Base-by-base conservation (phyloP, 2,329 filamentous ascomycete species). In the Trichoderma sp. region DNA sequence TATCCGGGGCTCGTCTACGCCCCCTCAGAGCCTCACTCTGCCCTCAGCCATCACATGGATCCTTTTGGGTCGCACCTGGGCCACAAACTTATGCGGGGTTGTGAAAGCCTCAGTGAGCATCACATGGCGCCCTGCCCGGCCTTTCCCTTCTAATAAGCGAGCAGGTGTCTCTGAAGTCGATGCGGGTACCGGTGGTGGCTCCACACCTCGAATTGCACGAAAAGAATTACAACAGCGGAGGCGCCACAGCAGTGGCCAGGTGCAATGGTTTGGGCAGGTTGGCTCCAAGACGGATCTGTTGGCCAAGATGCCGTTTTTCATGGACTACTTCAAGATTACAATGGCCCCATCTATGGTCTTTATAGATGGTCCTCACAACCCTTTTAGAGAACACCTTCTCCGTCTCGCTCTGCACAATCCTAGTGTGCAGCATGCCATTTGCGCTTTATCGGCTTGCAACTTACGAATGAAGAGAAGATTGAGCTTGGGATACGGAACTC, bases 321-420 rank as follows among this genome's bases (percentile, higher is more conserved):
- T 97, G 83, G 91, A 96, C 77, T 97, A 97, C 80, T 97, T 97
- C 80, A 91, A 94, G 76, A 94, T 93, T 79, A 92, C 93, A 76
- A 94, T 98, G 82, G 96, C 94, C 73, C 92, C 93, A 5, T 93
- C 93, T 69, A 92, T 97, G 80, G 94, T 97, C 61, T 92, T 94
- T 73, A 94, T 97, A 78, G 95, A 98, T 77, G 90, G 90, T 13
- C 91, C 92, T 1, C 86, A 85, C 71, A 97, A 97, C 78, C 95
- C 95, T 1, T 97, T 95, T 77, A 87, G 94, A 70, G 89, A 90
- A 74, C 91, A 96, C 76, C 89, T 97, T 67, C 84, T 97, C 69
- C 89, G 89, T 67, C 85, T 97, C 61, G 93, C 94, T 14, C 85
- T 89, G 72, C 85, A 87, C 70, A 97, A 92, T 78, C 89, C 91